Percentiles rank a stretch among this genome's conserved stretches.
phyloP scores from a whole-genome alignment of 495 filamentous ascomycete species.

The Geopyxis carbonaria region DNA sequence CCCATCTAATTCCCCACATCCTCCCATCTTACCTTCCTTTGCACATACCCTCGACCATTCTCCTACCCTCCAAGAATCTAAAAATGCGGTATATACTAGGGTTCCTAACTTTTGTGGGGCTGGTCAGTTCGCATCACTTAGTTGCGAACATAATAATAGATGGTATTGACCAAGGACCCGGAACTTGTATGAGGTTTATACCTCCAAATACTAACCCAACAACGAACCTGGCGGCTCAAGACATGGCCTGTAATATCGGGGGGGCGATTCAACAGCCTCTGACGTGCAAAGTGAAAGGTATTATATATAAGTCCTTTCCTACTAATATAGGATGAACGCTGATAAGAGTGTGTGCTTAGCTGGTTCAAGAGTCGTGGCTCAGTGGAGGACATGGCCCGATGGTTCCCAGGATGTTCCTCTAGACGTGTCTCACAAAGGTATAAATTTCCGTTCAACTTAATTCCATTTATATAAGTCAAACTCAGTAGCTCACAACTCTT shows the following conservation, averaged over 20 bases:
- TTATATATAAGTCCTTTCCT: background rate
- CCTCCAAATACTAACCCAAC: constrained; percentile 41
- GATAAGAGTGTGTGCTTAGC: constrained; percentile 1
- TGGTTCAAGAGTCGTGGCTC: constrained; percentile 42
- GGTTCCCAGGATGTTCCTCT: constrained; percentile 36
- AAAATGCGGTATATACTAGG: too few species aligned
- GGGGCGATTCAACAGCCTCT: constrained; percentile 8
- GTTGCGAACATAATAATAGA: constrained; percentile 51
- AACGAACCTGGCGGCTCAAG: constrained; percentile 32
- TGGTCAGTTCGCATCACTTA: constrained; percentile 52
- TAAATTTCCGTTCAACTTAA: too few species aligned
- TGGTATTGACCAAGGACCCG: constrained; percentile 48
- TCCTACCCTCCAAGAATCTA: too few species aligned
- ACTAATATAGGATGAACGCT: background rate
- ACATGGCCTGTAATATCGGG: constrained; percentile 47
- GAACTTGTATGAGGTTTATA: constrained; percentile 54
- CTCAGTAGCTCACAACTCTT: too few species aligned
- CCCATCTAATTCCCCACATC: too few species aligned
- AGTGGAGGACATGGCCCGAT: constrained; percentile 46
- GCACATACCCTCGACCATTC: too few species aligned
- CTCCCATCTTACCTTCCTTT: too few species aligned
- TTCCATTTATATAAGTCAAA: too few species aligned
- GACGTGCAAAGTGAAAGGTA: constrained; percentile 13
- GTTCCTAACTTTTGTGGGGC: too few species aligned
- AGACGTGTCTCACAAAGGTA: constrained; percentile 45